Evolutionary conservation across 257 asterid genomes (phyloP).

Genomic region (Verbascum thapsus): DNA sequence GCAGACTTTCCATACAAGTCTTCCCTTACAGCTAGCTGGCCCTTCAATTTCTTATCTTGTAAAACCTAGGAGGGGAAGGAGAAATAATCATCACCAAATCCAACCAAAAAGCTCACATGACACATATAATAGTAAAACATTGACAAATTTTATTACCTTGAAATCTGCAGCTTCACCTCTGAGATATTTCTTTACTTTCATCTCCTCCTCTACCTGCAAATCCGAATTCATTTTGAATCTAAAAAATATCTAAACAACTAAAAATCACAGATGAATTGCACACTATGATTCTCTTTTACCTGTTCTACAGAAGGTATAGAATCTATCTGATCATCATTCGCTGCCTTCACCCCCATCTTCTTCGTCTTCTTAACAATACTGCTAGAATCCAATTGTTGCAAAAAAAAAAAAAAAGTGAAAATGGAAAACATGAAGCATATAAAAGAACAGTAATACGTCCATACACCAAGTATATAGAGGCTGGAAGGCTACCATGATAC

Average conservation of each 20-base stretch:
- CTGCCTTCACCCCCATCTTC: constrained; percentile 47
- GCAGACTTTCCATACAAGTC: constrained; percentile 73
- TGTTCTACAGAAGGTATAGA: constrained; percentile 30
- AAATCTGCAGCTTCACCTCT: constrained; percentile 78
- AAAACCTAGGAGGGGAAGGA: constrained; percentile 43
- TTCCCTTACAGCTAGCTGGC: constrained; percentile 84
- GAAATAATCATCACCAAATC: constrained; percentile 19
- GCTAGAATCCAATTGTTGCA: constrained; percentile 12
- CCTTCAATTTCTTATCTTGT: constrained; percentile 79
- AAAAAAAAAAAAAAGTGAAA: not conserved
- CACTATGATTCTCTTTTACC: constrained; percentile 31
- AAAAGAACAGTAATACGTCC: no score
- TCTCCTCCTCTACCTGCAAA: constrained; percentile 68
- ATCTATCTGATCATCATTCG: constrained; percentile 20
- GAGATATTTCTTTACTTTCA: constrained; percentile 59
- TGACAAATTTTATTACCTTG: constrained; percentile 46
- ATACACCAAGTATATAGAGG: not conserved
- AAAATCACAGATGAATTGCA: not conserved
- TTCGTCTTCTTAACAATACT: constrained; percentile 19
- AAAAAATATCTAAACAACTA: not conserved
- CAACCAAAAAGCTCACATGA: not conserved
- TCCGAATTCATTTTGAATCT: constrained; percentile 8
- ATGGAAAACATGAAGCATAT: no score
- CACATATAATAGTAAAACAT: not conserved
- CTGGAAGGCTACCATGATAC: no score